Conservation (phyloP, 139 green algal genomes). For the Monoraphidium neglectum region DNA sequence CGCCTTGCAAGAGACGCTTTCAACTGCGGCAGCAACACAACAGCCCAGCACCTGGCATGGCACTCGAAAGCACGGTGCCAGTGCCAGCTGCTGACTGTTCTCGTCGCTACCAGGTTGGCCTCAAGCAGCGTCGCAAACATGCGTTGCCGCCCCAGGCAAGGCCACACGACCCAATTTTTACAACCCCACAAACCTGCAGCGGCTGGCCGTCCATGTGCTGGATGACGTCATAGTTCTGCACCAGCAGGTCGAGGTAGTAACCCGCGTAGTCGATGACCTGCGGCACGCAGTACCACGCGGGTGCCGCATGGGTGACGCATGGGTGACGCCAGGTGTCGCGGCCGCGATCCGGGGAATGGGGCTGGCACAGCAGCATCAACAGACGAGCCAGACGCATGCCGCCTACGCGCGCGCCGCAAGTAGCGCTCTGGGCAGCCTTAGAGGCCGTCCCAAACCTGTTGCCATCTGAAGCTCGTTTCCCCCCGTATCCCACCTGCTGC, state of each 20-base stretch:
- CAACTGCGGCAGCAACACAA: neutral
- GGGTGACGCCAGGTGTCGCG: too few species aligned
- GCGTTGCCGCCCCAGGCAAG: neutral
- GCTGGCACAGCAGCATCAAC: too few species aligned
- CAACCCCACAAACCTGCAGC: constrained; percentile 35
- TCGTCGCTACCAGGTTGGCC: neutral
- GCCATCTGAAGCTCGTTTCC: too few species aligned
- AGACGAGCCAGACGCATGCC: too few species aligned
- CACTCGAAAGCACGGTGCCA: neutral
- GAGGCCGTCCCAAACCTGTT: too few species aligned
- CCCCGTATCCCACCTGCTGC: too few species aligned
- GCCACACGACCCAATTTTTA: neutral
- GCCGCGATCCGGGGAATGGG: too few species aligned
- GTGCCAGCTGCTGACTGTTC: neutral
- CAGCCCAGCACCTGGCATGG: neutral
- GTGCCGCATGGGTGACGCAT: too few species aligned
- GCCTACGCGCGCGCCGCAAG: too few species aligned
- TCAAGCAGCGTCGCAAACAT: neutral
- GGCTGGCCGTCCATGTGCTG: constrained; percentile 58
- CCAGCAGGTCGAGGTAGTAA: constrained; percentile 49
- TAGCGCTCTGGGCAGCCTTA: too few species aligned
- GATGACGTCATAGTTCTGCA: constrained; percentile 48
- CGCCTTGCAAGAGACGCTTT: too few species aligned
- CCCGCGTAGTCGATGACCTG: constrained; percentile 47
- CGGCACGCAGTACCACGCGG: too few species aligned